phyloP scores from a whole-genome alignment of 2,329 filamentous ascomycete species.

The Claviceps arundinis region DNA sequence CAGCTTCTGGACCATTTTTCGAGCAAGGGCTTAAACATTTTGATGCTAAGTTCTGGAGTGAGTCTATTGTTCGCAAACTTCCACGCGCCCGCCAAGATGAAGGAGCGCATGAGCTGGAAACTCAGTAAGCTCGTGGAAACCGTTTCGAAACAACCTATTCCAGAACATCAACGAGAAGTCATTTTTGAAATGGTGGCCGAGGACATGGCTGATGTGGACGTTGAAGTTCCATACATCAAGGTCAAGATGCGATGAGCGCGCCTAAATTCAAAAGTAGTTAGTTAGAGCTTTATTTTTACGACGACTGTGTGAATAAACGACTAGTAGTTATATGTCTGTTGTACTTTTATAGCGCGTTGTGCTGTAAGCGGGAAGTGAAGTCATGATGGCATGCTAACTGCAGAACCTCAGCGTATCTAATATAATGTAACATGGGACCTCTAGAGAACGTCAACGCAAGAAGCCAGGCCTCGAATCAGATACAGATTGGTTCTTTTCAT shows the following conservation, averaged over 20 bases:
- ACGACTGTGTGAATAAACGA: not conserved
- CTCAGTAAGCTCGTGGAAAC: constrained; percentile 78
- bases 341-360: no score
- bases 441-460: no score
- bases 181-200: constrained; percentile 95
- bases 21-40: constrained; percentile 65
- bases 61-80: constrained; percentile 90
- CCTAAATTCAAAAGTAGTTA: not conserved
- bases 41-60: constrained; percentile 95
- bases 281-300: not conserved
- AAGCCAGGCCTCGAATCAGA: no score
- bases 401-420: no score
- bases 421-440: no score
- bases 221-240: constrained; percentile 95
- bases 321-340: no score
- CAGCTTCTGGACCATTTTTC: constrained; percentile 77
- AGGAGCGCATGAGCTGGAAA: constrained; percentile 71
- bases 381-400: no score
- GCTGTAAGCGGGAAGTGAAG: no score
- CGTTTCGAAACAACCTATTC: constrained; percentile 85
- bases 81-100: constrained; percentile 65
- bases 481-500: no score
- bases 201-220: constrained; percentile 79
- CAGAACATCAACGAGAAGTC: constrained; percentile 82
- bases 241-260: constrained; percentile 45